Percentiles rank a stretch among this genome's conserved stretches.
Conservation (phyloP, 2,329 filamentous ascomycete species). For the Penicillium sp. region DNA sequence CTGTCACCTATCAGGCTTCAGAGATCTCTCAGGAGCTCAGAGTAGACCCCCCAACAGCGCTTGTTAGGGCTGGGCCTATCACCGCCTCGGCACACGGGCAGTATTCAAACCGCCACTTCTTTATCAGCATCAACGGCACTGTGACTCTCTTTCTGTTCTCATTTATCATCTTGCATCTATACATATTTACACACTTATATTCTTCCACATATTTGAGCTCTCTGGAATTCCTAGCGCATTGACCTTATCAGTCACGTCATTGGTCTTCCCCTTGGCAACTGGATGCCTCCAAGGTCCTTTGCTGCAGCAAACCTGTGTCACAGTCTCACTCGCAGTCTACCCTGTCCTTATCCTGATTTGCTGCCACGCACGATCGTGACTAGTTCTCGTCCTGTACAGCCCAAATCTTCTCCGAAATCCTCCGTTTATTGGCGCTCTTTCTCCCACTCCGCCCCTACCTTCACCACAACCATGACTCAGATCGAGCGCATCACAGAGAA, state of each 20-base stretch:
- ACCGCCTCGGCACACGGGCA: conserved; percentile 7
- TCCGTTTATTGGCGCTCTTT: conserved; percentile 18
- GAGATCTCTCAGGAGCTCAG: background rate
- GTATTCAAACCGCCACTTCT: conserved; percentile 4
- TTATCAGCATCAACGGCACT: conserved; percentile 9
- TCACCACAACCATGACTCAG: conserved; percentile 32
- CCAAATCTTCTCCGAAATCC: conserved; percentile 8
- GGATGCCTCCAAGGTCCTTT: conserved; percentile 40
- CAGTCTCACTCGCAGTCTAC: conserved; percentile 24
- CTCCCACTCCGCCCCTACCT: conserved; percentile 20
- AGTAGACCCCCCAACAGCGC: background rate
- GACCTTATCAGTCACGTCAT: conserved; percentile 13
- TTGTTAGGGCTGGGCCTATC: conserved; percentile 8
- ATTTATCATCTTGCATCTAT: background rate
- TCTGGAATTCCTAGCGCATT: conserved; percentile 13
- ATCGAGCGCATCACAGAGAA: conserved; percentile 62
- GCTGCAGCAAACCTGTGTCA: conserved; percentile 23
- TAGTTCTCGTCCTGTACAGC: conserved; percentile 2
- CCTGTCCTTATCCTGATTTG: conserved; percentile 13
- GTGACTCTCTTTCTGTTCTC: conserved; percentile 6
- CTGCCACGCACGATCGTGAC: conserved; percentile 9
- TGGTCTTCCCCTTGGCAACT: conserved; percentile 20
- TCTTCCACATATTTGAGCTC: conserved; percentile 5
- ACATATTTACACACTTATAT: background rate
- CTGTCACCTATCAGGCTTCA: background rate